Base-by-base conservation (phyloP, 306 rosid genomes). In the Citrullus mucosospermus region DNA sequence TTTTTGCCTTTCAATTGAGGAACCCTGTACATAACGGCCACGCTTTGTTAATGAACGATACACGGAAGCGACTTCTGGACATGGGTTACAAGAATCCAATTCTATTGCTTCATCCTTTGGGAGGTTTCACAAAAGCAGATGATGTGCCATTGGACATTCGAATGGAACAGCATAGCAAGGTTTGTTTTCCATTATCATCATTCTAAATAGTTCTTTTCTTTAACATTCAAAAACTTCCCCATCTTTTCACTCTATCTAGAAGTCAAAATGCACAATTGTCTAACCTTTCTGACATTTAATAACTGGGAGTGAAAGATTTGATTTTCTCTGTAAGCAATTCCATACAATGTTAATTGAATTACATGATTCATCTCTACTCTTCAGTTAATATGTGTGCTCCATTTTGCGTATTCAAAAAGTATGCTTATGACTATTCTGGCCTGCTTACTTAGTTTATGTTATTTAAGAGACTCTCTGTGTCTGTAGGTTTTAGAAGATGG, bases 101-200 rank as follows among this genome's bases (percentile, higher is more conserved):
- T 80, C 82, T 95, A 30, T 78, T 92, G 85, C 97, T 95, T 86
- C 99, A 95, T 85, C 99, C 99, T 79, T 86, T 95, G 39, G 99
- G 99, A 81, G 99, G 99, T 79, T 95, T 82, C 88, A 90, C 96
- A 12, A 95, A 95, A 84, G 90, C 84, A 3, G 97, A 95, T 57
- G 99, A 95, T 78, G 99, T 95, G 50, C 99, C 99, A 56, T 85
- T 95, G 85, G 99, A 95, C 80, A 97, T 95, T 83, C 89, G 99
- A 83, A 92, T 95, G 97, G 99, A 95, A 87, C 97, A 95, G 76
- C 99, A 95, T 81, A 92, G 97, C 92, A 95, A 95, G 98, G 99
- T 95, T 61, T 60, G 46, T 63, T 36, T 11, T 70, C 25, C 57
- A 71, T 25, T 25, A 71, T 6, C 59, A 71, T 71, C 59, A 41